Conservation (phyloP, 345 rosid species). For the Toxicodendron radicans region DNA sequence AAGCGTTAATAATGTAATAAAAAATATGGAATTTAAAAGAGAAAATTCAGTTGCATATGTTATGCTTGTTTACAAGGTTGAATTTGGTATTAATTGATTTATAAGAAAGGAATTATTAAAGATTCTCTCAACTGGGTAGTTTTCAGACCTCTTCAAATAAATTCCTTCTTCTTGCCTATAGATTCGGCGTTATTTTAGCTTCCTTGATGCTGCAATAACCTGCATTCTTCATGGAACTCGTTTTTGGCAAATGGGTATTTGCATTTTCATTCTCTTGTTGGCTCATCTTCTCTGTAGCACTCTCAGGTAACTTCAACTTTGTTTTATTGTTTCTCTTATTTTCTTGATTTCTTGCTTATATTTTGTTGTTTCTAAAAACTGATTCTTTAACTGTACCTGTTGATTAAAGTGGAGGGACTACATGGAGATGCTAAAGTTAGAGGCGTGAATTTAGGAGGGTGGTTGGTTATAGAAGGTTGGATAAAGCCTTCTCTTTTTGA, state of each 20-base stretch:
- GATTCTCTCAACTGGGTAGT: slow-evolving; percentile 26
- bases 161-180: slow-evolving; percentile 20
- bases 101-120: slow-evolving; percentile 46
- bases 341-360: not conserved
- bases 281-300: slow-evolving; percentile 34
- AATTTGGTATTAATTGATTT: slow-evolving; percentile 45
- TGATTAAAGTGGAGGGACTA: slow-evolving; percentile 54
- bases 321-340: slow-evolving; percentile 8
- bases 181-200: slow-evolving; percentile 27
- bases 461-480: slow-evolving; percentile 88
- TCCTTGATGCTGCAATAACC: slow-evolving; percentile 26
- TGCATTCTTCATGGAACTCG: slow-evolving; percentile 59
- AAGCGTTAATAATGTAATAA: slow-evolving; percentile 7
- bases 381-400: slow-evolving; percentile 3
- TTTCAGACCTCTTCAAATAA: not conserved
- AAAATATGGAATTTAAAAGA: not conserved
- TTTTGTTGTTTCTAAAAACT: not conserved
- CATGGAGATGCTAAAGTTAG: slow-evolving; percentile 57
- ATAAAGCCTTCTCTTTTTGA: slow-evolving; percentile 75
- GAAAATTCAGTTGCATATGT: slow-evolving; percentile 8
- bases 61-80: slow-evolving; percentile 46
- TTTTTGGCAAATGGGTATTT: slow-evolving; percentile 47
- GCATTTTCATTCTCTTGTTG: slow-evolving; percentile 49
- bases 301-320: slow-evolving; percentile 37
- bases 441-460: slow-evolving; percentile 77